A percentile compares a stretch with the other conserved stretches of the same genome.
These are phyloP conservation scores for Phaeosphaeria sp. DNA, from an alignment of 2,329 filamentous ascomycete species.

Conservation along the genomic window DNA sequence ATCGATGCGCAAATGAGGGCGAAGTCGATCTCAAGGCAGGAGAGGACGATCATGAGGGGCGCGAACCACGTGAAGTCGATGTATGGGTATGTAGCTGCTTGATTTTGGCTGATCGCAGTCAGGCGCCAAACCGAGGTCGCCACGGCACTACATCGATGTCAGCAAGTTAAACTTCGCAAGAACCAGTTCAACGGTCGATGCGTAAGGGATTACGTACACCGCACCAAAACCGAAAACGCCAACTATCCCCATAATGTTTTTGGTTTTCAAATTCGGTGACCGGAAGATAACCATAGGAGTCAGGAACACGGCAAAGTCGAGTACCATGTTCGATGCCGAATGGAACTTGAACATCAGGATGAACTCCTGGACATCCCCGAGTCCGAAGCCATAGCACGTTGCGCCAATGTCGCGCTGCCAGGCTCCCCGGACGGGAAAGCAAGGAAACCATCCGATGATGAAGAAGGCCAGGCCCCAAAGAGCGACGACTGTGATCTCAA, in stretches of 20 bases:
- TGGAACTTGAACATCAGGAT: constrained; percentile 35
- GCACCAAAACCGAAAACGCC: constrained; percentile 42
- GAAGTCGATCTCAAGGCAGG: constrained; percentile 42
- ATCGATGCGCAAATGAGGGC: constrained; percentile 45
- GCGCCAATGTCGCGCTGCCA: constrained; percentile 28
- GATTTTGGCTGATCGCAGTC: constrained; percentile 31
- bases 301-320: constrained; percentile 42
- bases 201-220: constrained; percentile 29
- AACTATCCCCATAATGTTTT: constrained; percentile 36
- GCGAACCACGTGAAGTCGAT: constrained; percentile 43
- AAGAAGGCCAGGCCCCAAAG: constrained; percentile 42
- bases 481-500: constrained; percentile 27
- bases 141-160: constrained; percentile 32
- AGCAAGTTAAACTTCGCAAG: constrained; percentile 6
- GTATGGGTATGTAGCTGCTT: constrained; percentile 39
- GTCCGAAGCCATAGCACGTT: constrained; percentile 41
- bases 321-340: constrained; percentile 42
- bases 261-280: constrained; percentile 32
- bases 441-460: constrained; percentile 42
- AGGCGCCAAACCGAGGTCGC: constrained; percentile 41
- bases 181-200: background rate
- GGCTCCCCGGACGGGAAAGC: constrained; percentile 30
- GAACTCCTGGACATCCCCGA: constrained; percentile 24
- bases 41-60: constrained; percentile 33
- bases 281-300: constrained; percentile 41